phyloP scores from a whole-genome alignment of 768 basidiomycete species.

The Termitomyces sp. region DNA sequence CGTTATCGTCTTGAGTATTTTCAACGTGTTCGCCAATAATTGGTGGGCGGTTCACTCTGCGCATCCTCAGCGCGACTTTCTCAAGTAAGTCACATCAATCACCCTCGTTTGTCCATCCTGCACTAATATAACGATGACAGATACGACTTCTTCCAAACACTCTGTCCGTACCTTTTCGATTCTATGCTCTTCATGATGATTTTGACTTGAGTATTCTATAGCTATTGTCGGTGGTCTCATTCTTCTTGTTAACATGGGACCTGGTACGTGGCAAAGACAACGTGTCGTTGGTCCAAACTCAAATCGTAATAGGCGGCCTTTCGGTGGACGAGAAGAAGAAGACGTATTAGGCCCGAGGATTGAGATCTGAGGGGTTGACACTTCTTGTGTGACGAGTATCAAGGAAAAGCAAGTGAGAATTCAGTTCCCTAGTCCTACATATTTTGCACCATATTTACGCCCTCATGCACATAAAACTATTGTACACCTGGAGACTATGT shows the following conservation, averaged over 20 bases:
- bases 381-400: conserved; percentile 2
- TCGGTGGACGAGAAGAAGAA: conserved; percentile 99
- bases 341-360: conserved; percentile 52
- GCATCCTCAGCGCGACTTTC: conserved; percentile 96
- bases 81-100: conserved; percentile 65
- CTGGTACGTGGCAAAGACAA: conserved; percentile 50
- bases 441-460: conserved; percentile 20
- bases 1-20: conserved; percentile 84
- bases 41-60: conserved; percentile 94
- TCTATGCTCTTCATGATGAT: neutral
- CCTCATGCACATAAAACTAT: conserved; percentile 18
- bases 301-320: conserved; percentile 64
- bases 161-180: conserved; percentile 45
- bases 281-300: conserved; percentile 5
- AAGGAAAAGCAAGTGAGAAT: conserved; percentile 7
- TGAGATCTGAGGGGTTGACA: neutral
- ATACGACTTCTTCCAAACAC: conserved; percentile 99
- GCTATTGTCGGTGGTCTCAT: conserved; percentile 97
- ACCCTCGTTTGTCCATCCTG: neutral
- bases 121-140: conserved; percentile 36
- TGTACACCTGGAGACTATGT: conserved; percentile 9
- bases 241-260: conserved; percentile 97
- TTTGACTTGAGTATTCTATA: conserved; percentile 18
- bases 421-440: conserved; percentile 9
- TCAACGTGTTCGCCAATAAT: conserved; percentile 99